Base-by-base conservation (phyloP, 805 yeast species). In the Kodamaea jinghongensis region DNA sequence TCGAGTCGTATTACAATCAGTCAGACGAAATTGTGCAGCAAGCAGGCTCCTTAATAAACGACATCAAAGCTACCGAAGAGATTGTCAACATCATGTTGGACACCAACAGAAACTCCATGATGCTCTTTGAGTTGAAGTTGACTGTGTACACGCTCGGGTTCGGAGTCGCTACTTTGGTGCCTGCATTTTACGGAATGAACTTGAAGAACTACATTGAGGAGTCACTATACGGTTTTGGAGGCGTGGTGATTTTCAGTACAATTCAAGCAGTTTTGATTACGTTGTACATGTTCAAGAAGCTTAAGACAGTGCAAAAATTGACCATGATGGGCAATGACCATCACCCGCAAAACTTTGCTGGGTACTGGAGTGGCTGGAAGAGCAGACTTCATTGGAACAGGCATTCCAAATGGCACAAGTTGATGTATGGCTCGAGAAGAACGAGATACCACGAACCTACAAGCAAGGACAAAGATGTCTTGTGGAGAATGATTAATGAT, bases 1-100 rank as follows among this genome's bases (percentile, higher is more conserved):
- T 90, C 14, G 97, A 90, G 55, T 79, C 96, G 0, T 90, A 90
- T 62, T 89, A 86, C 61, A 83, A 85, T 43, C 96, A 89, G 51
- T 83, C 91, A 56, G 96, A 90, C 55, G 97, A 90, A 64, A 81
- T 85, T 49, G 96, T 89, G 5, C 97, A 90, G 60, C 91, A 86
- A 50, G 82, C 95, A 0, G 95, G 86, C 31, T 82, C 91, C 3
- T 65, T 89, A 41, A 77, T 86, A 14, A 81, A 81, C 50, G 95
- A 90, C 55, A 87, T 90, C 50, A 81, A 80, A 54, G 86, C 93
- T 11, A 90, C 97, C 0, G 96, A 89, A 56, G 97, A 90, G 53
- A 86, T 90, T 55, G 90, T 87, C 43, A 89, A 89, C 55, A 89
- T 90, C 52, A 89, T 90, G 45, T 62, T 90, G 39, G 97, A 90